Conservation (phyloP, 306 rosid genomes). For the Prunus campanulata region DNA sequence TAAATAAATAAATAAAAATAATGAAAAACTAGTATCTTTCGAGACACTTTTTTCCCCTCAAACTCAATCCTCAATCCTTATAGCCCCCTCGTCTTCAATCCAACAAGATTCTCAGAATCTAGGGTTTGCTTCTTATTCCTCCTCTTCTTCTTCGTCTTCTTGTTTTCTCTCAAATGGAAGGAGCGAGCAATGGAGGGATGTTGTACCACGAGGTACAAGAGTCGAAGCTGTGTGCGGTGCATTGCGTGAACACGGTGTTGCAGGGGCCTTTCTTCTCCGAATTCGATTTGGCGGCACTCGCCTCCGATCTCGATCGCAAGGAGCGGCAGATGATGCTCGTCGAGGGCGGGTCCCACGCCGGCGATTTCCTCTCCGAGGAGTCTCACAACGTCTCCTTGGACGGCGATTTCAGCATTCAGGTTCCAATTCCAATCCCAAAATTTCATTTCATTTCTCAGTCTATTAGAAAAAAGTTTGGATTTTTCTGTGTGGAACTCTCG, state of each 20-base stretch:
- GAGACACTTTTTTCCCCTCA: background rate
- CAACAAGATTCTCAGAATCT: conserved; percentile 6
- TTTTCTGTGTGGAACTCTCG: background rate
- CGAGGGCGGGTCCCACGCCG: conserved; percentile 40
- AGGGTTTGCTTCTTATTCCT: conserved; percentile 30
- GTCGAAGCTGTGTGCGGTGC: conserved; percentile 96
- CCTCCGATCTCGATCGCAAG: conserved; percentile 81
- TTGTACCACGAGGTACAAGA: conserved; percentile 97
- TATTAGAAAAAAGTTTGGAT: background rate
- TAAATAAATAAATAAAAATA: background rate
- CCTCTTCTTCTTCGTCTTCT: no score
- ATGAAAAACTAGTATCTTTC: background rate
- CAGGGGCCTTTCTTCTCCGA: conserved; percentile 98
- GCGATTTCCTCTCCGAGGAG: conserved; percentile 74
- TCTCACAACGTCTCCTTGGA: conserved; percentile 94
- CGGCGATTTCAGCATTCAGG: conserved; percentile 99
- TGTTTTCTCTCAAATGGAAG: conserved; percentile 50
- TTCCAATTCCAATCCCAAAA: conserved; percentile 14
- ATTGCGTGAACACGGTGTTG: conserved; percentile 86
- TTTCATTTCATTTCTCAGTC: background rate
- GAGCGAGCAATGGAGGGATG: conserved; percentile 95
- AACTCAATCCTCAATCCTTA: background rate
- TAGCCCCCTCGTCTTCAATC: background rate
- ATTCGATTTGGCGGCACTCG: conserved; percentile 94
- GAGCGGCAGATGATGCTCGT: conserved; percentile 89